Evolutionary conservation across 2,329 filamentous ascomycete genomes (phyloP), one percentile per base, ranked within the genome.

Genomic region (Scedosporium dehoogii): DNA sequence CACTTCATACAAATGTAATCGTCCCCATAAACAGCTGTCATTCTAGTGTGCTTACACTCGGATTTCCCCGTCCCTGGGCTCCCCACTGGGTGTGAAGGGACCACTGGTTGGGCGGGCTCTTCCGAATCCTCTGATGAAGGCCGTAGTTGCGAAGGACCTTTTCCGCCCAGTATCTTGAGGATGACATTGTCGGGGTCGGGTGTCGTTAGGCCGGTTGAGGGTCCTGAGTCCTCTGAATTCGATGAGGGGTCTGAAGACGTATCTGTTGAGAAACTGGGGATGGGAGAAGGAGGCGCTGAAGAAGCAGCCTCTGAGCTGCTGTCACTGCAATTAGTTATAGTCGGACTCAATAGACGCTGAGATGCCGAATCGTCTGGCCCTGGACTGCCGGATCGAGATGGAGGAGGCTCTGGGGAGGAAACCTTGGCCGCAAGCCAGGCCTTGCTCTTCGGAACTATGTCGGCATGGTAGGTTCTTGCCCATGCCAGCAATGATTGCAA

Each of bases 191-290:
- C 55, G 2, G 33, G 16, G n/a, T 58, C 55, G n/a, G 55, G 59
- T 6, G 59, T 61, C 18, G 59, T 61, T 46, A 61, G 29, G 10
- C 48, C 59, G 5, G 59, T 61, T 6, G 59, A 61, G 14, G 42
- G 46, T 7, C 41, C 48, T 5, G 46, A 55, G 29, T 23, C 21
- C 14, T 33, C 59, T 3, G 53, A 55, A 5, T 27, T 23, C 21
- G 29, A 61, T 4, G 51, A 55, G 18, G 48, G 59, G 18, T 56
- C 48, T 2, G 59, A 55, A 12, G 59, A 56, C 6, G 46, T 16
- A 12, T 56, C 48, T 2, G 38, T 55, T 3, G 48, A 21, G 25
- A 29, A 61, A 21, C 29, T 21, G 6, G 59, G 12, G n/a, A n/a
- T 21, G 3, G 33, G 51, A 33, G 44, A 59, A 46, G 6, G 7